Percentiles rank a stretch among this genome's conserved stretches.
phyloP scores from a whole-genome alignment of 148 eudicot genomes.

The Pharnaceum exiguum region DNA sequence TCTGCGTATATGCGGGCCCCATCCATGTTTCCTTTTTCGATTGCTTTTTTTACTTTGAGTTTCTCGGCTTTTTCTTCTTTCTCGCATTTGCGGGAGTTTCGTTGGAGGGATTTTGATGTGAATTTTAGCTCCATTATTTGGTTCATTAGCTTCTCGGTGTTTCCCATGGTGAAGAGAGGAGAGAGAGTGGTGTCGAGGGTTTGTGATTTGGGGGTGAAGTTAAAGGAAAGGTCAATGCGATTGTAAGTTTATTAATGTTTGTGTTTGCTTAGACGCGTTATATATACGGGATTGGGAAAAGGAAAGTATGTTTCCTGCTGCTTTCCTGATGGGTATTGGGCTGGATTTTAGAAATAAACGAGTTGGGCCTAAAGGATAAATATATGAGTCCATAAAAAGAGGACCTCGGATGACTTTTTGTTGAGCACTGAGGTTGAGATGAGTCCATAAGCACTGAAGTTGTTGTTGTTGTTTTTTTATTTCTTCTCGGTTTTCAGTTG shows the following conservation, averaged over 20 bases:
- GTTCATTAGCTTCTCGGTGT: constrained; percentile 35
- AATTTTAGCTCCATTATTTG: constrained; percentile 36
- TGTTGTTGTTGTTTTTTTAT: too few species aligned
- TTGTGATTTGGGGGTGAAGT: constrained; percentile 19
- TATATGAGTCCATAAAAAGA: too few species aligned
- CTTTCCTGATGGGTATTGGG: too few species aligned
- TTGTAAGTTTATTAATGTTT: not conserved
- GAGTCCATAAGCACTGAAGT: too few species aligned
- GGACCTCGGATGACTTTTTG: too few species aligned
- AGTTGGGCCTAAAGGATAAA: too few species aligned
- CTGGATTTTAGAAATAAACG: too few species aligned
- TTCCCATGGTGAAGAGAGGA: constrained; percentile 11
- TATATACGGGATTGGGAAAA: too few species aligned
- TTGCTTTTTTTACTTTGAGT: constrained; percentile 32
- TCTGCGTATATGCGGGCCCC: constrained; percentile 33
- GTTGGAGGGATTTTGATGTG: constrained; percentile 29
- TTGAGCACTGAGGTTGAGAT: too few species aligned
- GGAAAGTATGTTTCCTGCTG: too few species aligned
- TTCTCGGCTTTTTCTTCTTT: constrained; percentile 32
- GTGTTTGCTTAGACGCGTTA: too few species aligned
- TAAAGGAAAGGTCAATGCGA: not conserved
- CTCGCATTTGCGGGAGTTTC: constrained; percentile 29
- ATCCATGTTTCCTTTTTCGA: constrained; percentile 31
- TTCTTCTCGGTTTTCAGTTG: too few species aligned
- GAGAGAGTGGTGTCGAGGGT: constrained; percentile 9